Evolutionary conservation across 2,329 filamentous ascomycete species (phyloP), one percentile per base, ranked within the genome.

Genomic region (Alternaria brassicae): DNA sequence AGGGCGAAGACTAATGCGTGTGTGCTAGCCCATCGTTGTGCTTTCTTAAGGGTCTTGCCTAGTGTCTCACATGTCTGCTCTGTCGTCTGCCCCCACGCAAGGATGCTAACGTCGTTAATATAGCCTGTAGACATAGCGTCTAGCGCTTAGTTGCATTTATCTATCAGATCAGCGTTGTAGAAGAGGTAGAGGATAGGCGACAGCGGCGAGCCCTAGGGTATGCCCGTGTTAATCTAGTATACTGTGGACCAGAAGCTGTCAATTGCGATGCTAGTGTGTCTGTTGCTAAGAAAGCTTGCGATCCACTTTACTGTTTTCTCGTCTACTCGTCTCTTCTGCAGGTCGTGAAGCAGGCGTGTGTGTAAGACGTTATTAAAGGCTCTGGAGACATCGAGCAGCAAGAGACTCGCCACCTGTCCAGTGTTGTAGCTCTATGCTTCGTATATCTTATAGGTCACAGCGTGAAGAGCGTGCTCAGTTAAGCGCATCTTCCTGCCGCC

Each of bases 171-270:
- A 28, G 60, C 60, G 36, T 74, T 76, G 55, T 75, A 77, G 68
- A 74, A 74, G 37, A 77, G 61, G 62, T 69, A 76, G 25, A 77
- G 66, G 27, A 77, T 74, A 28, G 68, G 72, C 19, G 62, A 76
- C 1, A 76, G 66, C 21, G 63, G 70, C 17, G 65, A 76, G 58
- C 71, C 73, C 59, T 73, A 55, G 5, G 72, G 72, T 34, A 75
- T 72, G 10, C 70, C 71, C 32, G 64, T 67, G 30, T 63, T 63
- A 17, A 60, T 67, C 9, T 48, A 1, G 34, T 67, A 68, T 8
- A 30, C 50, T 41, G 32, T 42, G 8, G 60, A 66, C n/a, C 45
- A 48, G 21, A 60, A 64, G 34, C 52, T 51, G 27, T 62, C 51
- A 17, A 75, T 56, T 6, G 30, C 48, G 6, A 73, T 61, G 19